Percentiles rank a stretch among this genome's conserved stretches.
These are phyloP conservation scores for Sporothrix humicola DNA, from an alignment of 2,329 filamentous ascomycete genomes.

Conservation along the genomic window DNA sequence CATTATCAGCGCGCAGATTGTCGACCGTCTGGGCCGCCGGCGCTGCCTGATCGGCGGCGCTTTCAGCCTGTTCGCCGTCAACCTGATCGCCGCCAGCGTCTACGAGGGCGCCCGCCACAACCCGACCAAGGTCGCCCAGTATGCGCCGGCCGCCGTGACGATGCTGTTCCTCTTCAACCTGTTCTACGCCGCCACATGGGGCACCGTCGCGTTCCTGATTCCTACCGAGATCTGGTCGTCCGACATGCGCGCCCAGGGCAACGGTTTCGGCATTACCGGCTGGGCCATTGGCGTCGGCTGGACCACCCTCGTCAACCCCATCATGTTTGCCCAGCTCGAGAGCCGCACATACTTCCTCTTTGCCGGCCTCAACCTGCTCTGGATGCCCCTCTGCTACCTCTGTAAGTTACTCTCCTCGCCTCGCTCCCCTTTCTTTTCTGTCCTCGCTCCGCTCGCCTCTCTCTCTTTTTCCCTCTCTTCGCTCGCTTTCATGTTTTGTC, in stretches of 20 bases:
- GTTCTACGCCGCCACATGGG: constrained; percentile 58
- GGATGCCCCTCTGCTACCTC: constrained; percentile 57
- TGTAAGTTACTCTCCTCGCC: constrained; percentile 35
- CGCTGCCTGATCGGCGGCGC: constrained; percentile 50
- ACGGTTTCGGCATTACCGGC: constrained; percentile 63
- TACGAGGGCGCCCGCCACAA: constrained; percentile 50
- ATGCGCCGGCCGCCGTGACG: constrained; percentile 53
- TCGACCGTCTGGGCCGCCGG: constrained; percentile 56
- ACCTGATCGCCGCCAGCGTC: constrained; percentile 49
- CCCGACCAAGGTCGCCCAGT: constrained; percentile 46
- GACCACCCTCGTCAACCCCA: constrained; percentile 58
- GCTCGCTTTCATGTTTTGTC: neutral
- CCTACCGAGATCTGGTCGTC: constrained; percentile 63
- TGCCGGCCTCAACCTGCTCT: constrained; percentile 56
- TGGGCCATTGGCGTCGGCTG: constrained; percentile 64
- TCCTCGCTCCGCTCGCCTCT: neutral
- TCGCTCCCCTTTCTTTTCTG: neutral
- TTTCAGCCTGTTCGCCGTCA: constrained; percentile 48
- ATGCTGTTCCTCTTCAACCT: constrained; percentile 59
- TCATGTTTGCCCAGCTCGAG: constrained; percentile 56
- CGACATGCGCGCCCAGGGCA: constrained; percentile 63
- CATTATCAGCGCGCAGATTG: constrained; percentile 56
- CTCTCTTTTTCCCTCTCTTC: constrained; percentile 37
- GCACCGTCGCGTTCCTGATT: constrained; percentile 55
- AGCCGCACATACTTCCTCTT: constrained; percentile 60